Conservation (phyloP, 805 yeast species). For the Saccharomycopsis schoenii region DNA sequence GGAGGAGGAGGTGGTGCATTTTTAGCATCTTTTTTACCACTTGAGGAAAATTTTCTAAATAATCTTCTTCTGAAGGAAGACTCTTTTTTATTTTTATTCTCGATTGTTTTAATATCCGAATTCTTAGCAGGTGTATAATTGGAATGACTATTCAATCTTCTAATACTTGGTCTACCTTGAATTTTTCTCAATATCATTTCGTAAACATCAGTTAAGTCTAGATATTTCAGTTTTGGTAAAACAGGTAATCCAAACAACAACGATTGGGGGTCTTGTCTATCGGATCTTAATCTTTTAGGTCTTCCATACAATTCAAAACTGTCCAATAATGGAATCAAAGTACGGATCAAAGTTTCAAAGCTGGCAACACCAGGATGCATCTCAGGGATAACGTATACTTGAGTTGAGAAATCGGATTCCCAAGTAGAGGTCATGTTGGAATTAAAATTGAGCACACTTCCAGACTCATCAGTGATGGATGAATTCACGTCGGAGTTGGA, state of each 20-base stretch:
- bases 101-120: constrained; percentile 1
- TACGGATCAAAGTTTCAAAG: constrained; percentile 63
- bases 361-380: constrained; percentile 64
- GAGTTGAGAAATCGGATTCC: constrained; percentile 7
- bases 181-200: constrained; percentile 16
- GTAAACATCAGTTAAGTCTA: constrained; percentile 24
- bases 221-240: constrained; percentile 56
- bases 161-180: constrained; percentile 4
- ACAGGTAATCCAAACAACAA: constrained; percentile 66
- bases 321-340: constrained; percentile 60
- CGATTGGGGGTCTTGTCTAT: constrained; percentile 43
- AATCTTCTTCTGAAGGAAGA: constrained; percentile 2
- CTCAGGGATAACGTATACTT: constrained; percentile 54
- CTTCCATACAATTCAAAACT: constrained; percentile 66
- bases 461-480: constrained; percentile 10
- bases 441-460: background rate
- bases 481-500: constrained; percentile 3
- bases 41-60: constrained; percentile 6
- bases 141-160: constrained; percentile 2
- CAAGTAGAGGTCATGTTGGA: constrained; percentile 15
- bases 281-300: constrained; percentile 52
- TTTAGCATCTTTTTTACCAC: constrained; percentile 6
- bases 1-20: background rate
- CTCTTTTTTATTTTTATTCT: constrained; percentile 6
- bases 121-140: background rate